Conservation (phyloP, 1,284 basidiomycete genomes). For the Boletellus deceptivus region DNA sequence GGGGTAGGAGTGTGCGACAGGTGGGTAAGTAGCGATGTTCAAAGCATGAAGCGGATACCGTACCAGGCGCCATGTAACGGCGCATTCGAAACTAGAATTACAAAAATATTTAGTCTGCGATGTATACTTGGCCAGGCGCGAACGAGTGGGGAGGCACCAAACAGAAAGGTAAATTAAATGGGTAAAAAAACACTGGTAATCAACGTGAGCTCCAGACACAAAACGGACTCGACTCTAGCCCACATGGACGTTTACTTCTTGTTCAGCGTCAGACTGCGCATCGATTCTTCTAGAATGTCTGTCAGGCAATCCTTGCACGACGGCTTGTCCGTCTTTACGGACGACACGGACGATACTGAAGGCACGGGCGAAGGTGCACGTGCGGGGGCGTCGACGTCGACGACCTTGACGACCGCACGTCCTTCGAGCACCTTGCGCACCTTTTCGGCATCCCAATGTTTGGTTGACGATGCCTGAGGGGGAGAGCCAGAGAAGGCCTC, state of each 20-base stretch:
- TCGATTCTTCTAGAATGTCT: constrained; percentile 58
- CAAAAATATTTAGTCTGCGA: constrained; percentile 12
- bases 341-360: constrained; percentile 5
- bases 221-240: background rate
- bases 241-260: constrained; percentile 39
- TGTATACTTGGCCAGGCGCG: constrained; percentile 3
- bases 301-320: constrained; percentile 33
- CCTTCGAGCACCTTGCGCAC: constrained; percentile 75
- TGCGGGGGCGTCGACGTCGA: constrained; percentile 55
- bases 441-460: constrained; percentile 69
- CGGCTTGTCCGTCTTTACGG: constrained; percentile 21
- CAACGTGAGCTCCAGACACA: background rate
- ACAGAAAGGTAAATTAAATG: background rate
- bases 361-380: constrained; percentile 2
- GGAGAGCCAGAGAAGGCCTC: constrained; percentile 67
- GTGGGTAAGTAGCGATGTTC: constrained; percentile 17
- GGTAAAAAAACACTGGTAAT: constrained; percentile 6
- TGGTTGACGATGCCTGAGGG: constrained; percentile 18
- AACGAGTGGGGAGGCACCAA: constrained; percentile 19
- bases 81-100: constrained; percentile 4
- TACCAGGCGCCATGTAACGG: constrained; percentile 1
- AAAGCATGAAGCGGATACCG: constrained; percentile 2
- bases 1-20: constrained; percentile 3
- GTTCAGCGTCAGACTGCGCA: constrained; percentile 56
- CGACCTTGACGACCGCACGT: constrained; percentile 68